Percentiles rank a stretch among this genome's conserved stretches.
phyloP scores from a whole-genome alignment of 768 basidiomycete species.

The Tulasnella calospora region DNA sequence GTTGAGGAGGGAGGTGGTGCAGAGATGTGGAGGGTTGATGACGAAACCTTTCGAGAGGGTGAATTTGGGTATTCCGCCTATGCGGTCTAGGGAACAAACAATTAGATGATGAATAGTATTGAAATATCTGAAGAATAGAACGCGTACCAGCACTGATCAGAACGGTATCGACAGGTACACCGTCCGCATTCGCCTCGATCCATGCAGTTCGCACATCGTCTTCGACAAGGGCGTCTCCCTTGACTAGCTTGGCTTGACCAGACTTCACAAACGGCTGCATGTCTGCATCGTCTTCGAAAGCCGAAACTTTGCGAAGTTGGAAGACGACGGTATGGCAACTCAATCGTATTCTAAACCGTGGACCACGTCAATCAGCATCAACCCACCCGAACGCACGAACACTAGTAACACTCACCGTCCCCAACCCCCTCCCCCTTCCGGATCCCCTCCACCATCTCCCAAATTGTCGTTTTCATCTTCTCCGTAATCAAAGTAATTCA shows the following conservation, averaged over 20 bases:
- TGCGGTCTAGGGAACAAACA: background rate
- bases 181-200: background rate
- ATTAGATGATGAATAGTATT: background rate
- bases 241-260: constrained; percentile 6
- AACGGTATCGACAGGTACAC: constrained; percentile 12
- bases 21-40: constrained; percentile 52
- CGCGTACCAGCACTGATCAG: background rate
- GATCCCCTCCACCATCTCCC: constrained; percentile 54
- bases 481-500: constrained; percentile 90
- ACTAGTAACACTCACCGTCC: background rate
- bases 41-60: constrained; percentile 46
- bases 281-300: background rate
- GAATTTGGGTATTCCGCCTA: constrained; percentile 50
- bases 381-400: background rate
- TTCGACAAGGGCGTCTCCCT: constrained; percentile 16
- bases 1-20: constrained; percentile 54
- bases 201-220: constrained; percentile 1
- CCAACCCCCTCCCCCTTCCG: constrained; percentile 61
- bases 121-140: background rate
- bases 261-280: constrained; percentile 7
- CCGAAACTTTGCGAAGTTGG: constrained; percentile 15
- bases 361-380: background rate
- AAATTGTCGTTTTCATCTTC: constrained; percentile 74
- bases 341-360: background rate
- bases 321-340: constrained; percentile 14